Conservation (phyloP, 176 grass and related monocot genomes). For the Puya raimondii region DNA sequence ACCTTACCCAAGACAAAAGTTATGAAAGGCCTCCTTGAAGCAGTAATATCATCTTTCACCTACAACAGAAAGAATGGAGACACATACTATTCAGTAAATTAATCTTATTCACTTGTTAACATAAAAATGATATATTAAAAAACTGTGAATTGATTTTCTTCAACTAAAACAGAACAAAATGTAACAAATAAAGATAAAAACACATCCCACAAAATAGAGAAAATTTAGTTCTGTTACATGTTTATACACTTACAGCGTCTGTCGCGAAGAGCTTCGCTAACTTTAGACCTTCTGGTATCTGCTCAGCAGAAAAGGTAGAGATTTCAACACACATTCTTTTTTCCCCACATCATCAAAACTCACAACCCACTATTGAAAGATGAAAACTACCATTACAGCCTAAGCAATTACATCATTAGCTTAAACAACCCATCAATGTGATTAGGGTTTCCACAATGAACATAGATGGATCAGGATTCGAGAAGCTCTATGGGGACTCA, state of each 20-base stretch:
- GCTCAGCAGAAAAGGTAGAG: neutral
- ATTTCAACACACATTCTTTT: neutral
- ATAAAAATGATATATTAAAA: neutral
- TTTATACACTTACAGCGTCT: constrained; percentile 4
- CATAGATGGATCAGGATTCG: too few relatives aligned
- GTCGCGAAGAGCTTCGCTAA: constrained; percentile 8
- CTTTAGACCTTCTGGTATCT: constrained; percentile 11
- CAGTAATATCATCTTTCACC: constrained; percentile 17
- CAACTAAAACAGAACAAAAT: neutral
- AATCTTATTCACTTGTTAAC: neutral
- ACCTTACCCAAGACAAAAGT: constrained; percentile 73
- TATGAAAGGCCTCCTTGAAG: constrained; percentile 46
- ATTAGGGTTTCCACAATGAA: too few relatives aligned
- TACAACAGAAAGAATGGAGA: constrained; percentile 11
- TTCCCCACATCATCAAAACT: too few relatives aligned
- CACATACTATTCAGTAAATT: neutral
- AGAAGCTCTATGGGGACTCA: too few relatives aligned
- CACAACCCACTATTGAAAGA: too few relatives aligned
- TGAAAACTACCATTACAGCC: too few relatives aligned
- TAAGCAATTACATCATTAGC: too few relatives aligned
- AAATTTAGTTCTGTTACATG: neutral
- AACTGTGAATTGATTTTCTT: neutral
- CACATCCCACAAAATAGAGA: neutral
- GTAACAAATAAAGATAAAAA: neutral
- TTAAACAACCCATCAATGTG: too few relatives aligned